phyloP scores from a whole-genome alignment of 2,329 filamentous ascomycete species.

The Ophiocordyceps unilateralis region DNA sequence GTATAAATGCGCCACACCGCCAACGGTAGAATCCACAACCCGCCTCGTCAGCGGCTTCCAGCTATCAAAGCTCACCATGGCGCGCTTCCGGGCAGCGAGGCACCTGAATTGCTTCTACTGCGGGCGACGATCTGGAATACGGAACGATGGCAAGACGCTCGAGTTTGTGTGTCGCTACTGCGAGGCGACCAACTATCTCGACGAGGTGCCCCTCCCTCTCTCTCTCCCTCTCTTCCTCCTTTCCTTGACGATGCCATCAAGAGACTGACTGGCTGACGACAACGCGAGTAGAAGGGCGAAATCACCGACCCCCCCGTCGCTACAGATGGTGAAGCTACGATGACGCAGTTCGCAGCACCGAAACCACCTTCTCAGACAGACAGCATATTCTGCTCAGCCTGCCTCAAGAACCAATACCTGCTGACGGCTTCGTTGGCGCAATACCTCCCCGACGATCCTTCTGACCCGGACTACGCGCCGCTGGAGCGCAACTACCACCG shows the following conservation, averaged over 20 bases:
- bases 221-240: too few species aligned
- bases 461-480: conserved; percentile 49
- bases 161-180: conserved; percentile 63
- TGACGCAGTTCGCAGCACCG: conserved; percentile 28
- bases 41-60: background rate
- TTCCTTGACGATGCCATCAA: too few species aligned
- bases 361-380: conserved; percentile 14
- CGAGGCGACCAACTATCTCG: conserved; percentile 76
- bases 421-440: conserved; percentile 60
- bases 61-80: conserved; percentile 15
- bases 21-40: background rate
- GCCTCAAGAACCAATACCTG: conserved; percentile 77
- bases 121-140: conserved; percentile 45
- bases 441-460: conserved; percentile 51
- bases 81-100: conserved; percentile 21
- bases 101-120: conserved; percentile 70
- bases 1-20: background rate
- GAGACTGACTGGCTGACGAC: too few species aligned
- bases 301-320: conserved; percentile 71
- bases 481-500: conserved; percentile 52
- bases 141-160: conserved; percentile 37
- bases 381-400: conserved; percentile 52
- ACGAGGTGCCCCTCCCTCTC: conserved; percentile 41
- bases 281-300: conserved; percentile 67
- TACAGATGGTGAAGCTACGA: conserved; percentile 24